Evolutionary conservation across 2,329 filamentous ascomycete genomes (phyloP).

Genomic region (Clarireedia monteithiana): DNA sequence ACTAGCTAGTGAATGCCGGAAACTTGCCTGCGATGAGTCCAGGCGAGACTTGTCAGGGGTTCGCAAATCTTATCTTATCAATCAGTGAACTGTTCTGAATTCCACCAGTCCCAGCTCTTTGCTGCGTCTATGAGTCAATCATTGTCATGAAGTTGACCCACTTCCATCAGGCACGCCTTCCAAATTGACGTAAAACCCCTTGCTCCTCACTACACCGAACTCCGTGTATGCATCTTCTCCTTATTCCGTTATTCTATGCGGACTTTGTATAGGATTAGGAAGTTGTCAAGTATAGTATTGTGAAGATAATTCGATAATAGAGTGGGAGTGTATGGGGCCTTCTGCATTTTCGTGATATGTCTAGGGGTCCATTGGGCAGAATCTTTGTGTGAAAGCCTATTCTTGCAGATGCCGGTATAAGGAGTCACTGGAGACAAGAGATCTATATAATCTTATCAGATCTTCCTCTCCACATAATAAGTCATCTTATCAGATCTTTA

Average conservation of each 20-base stretch:
- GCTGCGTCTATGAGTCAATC: neutral
- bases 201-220: neutral
- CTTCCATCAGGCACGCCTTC: neutral
- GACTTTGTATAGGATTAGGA: neutral
- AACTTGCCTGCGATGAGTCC: neutral
- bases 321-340: too few relatives aligned
- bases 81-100: neutral
- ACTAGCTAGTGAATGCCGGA: neutral
- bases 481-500: neutral
- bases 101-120: neutral
- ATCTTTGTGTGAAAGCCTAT: neutral
- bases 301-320: neutral
- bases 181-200: neutral
- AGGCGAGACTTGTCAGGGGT: neutral
- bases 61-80: constrained; percentile 1
- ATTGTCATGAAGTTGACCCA: neutral
- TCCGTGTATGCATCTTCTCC: neutral
- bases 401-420: neutral
- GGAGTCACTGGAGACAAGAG: neutral
- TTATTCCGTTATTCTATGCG: neutral
- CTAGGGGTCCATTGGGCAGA: too few relatives aligned
- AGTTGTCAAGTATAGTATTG: neutral
- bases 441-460: constrained; percentile 1
- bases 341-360: too few relatives aligned
- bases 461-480: neutral